These are phyloP conservation scores for Chalciporus sphaerocephalus DNA, from an alignment of 768 basidiomycete species.

Conservation along the genomic window DNA sequence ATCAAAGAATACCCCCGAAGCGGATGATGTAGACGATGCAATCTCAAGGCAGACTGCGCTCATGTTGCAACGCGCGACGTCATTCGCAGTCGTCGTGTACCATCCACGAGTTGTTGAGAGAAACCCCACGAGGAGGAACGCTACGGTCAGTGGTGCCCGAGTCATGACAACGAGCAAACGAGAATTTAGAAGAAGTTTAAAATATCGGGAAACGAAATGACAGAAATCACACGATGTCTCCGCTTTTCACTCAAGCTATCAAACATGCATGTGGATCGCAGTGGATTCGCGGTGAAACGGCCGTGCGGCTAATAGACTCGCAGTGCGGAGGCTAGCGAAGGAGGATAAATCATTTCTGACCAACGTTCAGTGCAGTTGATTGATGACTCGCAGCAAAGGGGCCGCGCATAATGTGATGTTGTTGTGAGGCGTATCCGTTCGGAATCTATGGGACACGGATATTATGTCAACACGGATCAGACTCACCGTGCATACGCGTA, in stretches of 20 bases:
- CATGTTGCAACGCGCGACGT: not conserved
- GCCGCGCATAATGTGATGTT: constrained; percentile 2
- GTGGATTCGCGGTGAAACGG: constrained; percentile 4
- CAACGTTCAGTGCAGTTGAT: not conserved
- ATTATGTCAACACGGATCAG: constrained; percentile 1
- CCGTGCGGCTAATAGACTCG: constrained; percentile 10
- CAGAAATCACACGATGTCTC: constrained; percentile 1
- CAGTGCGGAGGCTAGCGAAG: not conserved
- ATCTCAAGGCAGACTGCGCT: constrained; percentile 18
- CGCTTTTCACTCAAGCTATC: constrained; percentile 9
- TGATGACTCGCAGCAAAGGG: not conserved
- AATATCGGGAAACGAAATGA: constrained; percentile 4
- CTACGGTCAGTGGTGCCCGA: constrained; percentile 6
- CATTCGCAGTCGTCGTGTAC: not conserved
- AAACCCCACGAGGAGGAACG: constrained; percentile 7
- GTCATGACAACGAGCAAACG: not conserved
- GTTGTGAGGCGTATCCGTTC: not conserved
- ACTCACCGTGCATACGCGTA: not conserved
- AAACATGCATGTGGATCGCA: not conserved
- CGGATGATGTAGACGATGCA: constrained; percentile 17
- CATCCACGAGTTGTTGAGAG: constrained; percentile 3
- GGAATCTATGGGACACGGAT: constrained; percentile 5
- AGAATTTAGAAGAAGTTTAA: constrained; percentile 5
- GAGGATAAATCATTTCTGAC: constrained; percentile 4
- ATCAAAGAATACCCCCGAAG: constrained; percentile 23